phyloP scores from a whole-genome alignment of 192 early-diverging fungal genomes.

The Phlyctochytrium arcticum region DNA sequence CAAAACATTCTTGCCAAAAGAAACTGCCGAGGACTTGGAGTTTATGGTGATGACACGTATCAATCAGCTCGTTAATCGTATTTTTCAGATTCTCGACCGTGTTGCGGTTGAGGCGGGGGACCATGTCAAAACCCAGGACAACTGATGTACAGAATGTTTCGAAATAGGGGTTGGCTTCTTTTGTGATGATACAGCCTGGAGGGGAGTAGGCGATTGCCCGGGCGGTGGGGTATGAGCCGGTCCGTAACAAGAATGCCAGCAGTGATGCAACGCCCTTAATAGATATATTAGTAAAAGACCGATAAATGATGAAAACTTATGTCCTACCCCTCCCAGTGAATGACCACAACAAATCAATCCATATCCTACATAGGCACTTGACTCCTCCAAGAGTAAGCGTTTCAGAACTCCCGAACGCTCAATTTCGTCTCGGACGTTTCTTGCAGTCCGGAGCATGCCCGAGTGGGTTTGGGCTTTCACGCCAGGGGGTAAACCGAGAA shows the following conservation, averaged over 20 bases:
- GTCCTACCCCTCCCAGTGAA: constrained; percentile 40
- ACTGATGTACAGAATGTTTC: constrained; percentile 38
- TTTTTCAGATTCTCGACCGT: constrained; percentile 41
- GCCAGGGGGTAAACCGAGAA: constrained; percentile 3
- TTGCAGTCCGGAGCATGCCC: constrained; percentile 34
- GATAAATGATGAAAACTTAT: not conserved
- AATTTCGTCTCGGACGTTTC: constrained; percentile 32
- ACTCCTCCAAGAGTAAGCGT: constrained; percentile 8
- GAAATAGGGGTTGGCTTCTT: constrained; percentile 31
- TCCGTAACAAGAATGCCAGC: constrained; percentile 33
- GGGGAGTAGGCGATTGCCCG: constrained; percentile 35
- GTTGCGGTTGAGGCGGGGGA: constrained; percentile 35
- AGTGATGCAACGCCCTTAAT: constrained; percentile 38
- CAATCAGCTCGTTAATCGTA: constrained; percentile 16
- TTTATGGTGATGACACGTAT: constrained; percentile 31
- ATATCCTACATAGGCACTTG: constrained; percentile 29
- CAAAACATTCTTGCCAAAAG: not conserved
- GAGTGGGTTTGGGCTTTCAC: constrained; percentile 24
- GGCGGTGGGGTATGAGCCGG: constrained; percentile 6
- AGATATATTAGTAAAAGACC: not conserved
- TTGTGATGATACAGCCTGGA: constrained; percentile 45
- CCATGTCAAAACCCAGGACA: constrained; percentile 42
- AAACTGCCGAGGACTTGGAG: constrained; percentile 34
- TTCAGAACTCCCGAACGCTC: constrained; percentile 21
- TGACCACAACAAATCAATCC: constrained; percentile 38